Evolutionary conservation across 306 rosid genomes (phyloP).

Genomic region (Dryas drummondii): DNA sequence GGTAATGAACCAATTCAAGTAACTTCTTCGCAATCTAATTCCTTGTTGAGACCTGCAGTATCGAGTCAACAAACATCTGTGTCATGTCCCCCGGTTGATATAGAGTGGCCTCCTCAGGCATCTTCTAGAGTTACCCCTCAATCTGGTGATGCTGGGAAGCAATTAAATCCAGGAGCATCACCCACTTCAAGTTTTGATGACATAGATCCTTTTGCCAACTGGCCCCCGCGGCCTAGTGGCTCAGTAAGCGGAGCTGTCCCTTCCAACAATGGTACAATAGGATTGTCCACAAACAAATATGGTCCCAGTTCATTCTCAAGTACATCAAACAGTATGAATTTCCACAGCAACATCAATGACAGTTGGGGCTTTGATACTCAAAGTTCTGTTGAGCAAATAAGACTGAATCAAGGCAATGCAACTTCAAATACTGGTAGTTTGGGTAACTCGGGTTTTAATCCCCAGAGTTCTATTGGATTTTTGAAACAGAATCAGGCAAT

Average conservation of each 20-base stretch:
- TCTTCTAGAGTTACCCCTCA: conserved; percentile 45
- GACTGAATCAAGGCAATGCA: conserved; percentile 52
- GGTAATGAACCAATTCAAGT: conserved; percentile 43
- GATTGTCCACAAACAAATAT: conserved; percentile 37
- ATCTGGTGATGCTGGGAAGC: conserved; percentile 56
- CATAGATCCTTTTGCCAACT: conserved; percentile 84
- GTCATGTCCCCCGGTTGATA: conserved; percentile 77
- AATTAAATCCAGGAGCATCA: conserved; percentile 46
- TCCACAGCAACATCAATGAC: conserved; percentile 38
- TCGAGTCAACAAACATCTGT: conserved; percentile 54
- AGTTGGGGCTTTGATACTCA: conserved; percentile 57
- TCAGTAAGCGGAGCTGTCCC: conserved; percentile 46
- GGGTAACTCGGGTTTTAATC: conserved; percentile 36
- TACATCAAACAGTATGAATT: conserved; percentile 54
- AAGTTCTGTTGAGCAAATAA: conserved; percentile 36
- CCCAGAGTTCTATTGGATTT: conserved; percentile 59
- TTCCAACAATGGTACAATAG: conserved; percentile 56
- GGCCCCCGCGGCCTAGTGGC: conserved; percentile 89
- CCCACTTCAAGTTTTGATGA: conserved; percentile 59
- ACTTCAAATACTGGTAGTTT: conserved; percentile 36
- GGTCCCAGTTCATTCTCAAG: conserved; percentile 50
- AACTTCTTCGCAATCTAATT: conserved; percentile 40
- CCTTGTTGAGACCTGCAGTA: conserved; percentile 33
- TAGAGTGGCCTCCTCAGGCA: conserved; percentile 90
- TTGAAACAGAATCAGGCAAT: conserved; percentile 55